Evolutionary conservation across 2,329 filamentous ascomycete genomes (phyloP), one percentile per base, ranked within the genome.

Genomic region (Talaromyces verruculosus): DNA sequence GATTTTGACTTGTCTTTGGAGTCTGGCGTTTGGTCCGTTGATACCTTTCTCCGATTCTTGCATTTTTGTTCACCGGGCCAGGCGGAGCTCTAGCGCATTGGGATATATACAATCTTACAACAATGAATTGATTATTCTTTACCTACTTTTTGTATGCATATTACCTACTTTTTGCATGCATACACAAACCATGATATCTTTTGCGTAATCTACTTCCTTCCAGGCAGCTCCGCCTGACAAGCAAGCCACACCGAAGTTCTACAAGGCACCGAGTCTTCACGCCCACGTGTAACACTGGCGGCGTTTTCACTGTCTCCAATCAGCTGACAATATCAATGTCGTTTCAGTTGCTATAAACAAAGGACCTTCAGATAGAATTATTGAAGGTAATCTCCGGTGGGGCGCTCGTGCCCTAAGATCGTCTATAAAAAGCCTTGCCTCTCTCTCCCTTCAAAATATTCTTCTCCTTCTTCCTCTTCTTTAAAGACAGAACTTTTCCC

Each of bases 1-100:
- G 11, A 63, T 39, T 55, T 57, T 6, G 39, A 17, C 19, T 17
- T 37, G 51, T 45, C 17, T 57, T 45, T 47, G 4, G n/a, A 28
- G 25, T 47, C 17, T 64, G 51, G 53, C 28, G 51, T 64, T 35
- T 64, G 51, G 25, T 25, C 22, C 2, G 8, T 57, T 39, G 53
- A 57, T 57, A 57, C 53, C 49, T 37, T 53, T 53, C 30, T 39
- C 39, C 51, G 11, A 35, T 35, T 37, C 33, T 55, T 45, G 61
- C 49, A 64, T 62, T 33, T 55, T 51, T 61, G 22, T 43, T n/a
- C 33, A 33, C n/a, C 2, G 53, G 43, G 25, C 33, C 13, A 53
- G 49, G 47, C 47, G 47, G 47, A 41, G 43, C 60, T 39, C 25
- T 41, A 43, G 37, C 25, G 58, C 25, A 45, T 61, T 45, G 39